Base-by-base conservation (phyloP, 768 basidiomycete genomes). In the Pulveroboletus sp. region DNA sequence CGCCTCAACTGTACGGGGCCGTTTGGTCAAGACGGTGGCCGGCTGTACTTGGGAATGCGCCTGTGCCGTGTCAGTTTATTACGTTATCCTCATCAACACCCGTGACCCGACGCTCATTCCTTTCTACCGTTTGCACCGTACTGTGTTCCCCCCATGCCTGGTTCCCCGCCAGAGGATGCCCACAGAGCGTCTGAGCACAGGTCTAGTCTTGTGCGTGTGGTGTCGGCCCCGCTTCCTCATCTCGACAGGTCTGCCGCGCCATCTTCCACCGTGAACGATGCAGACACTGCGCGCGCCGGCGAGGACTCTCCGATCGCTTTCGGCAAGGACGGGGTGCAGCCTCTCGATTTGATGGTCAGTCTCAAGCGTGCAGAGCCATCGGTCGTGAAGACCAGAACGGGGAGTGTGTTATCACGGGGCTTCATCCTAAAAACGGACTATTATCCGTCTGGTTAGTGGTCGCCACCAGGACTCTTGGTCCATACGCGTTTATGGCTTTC, bases 381-480 rank as follows among this genome's bases (percentile, higher is more conserved):
- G 2, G 76, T 93, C 31, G 91, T 93, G 49, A 91, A 92, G 71
- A 84, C 87, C 6, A 77, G 92, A 50, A 74, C 76, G 0, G 92
- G 92, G 15, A 89, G 86, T 58, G 92, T 95, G 31, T 73, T 95
- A 6, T 84, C 87, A 4, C 72, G 92, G 54, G 90, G 93, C 0
- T 91, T 93, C 66, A 94, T 99, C 48, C 71, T 99, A 59, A 99
- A 98, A 75, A 94, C 93, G 15, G 94, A 96, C 71, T 76, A 86
- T 65, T 86, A 90, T 68, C 86, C 87, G 31, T 86, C 86, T 52
- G 86, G 86, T 82, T 52, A 30, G 64, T 56, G 64, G 60, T 36
- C 51, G 33, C 49, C 24, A 31, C 27, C 15, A 8, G 39, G 14
- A 28, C 35, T 15, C 24, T 18, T 32, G 32, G 37, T 37, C n/a